Conservation (phyloP, 2,329 filamentous ascomycete species). For the Colletotrichum falcatum region DNA sequence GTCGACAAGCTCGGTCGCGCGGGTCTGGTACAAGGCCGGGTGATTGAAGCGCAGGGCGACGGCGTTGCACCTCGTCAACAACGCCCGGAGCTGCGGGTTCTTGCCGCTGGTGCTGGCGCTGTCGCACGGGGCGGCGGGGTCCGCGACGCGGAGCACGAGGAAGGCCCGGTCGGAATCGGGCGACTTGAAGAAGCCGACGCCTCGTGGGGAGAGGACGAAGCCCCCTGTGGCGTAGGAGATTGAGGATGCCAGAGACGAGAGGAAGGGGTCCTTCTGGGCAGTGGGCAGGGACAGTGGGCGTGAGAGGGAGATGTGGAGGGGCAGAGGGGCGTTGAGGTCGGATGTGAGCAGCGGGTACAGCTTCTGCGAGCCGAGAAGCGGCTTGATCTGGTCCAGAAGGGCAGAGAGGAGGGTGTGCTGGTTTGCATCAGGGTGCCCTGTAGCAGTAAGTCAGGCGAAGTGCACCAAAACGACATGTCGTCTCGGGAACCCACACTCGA, state of each 20-base stretch:
- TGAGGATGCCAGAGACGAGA: slow-evolving; percentile 62
- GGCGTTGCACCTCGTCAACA: slow-evolving; percentile 77
- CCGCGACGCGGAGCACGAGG: slow-evolving; percentile 77
- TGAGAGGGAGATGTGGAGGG: slow-evolving; percentile 92
- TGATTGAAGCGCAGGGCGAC: slow-evolving; percentile 71
- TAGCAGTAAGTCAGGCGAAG: slow-evolving; percentile 18
- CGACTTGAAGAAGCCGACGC: slow-evolving; percentile 63
- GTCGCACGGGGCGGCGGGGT: slow-evolving; percentile 4
- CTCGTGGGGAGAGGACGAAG: slow-evolving; percentile 55
- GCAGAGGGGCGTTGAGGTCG: slow-evolving; percentile 80
- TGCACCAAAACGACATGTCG: slow-evolving; percentile 1
- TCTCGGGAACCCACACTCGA: slow-evolving; percentile 80
- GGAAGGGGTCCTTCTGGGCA: slow-evolving; percentile 77
- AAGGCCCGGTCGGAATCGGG: slow-evolving; percentile 81
- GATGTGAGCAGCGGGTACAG: slow-evolving; percentile 80
- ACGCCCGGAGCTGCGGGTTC: slow-evolving; percentile 67
- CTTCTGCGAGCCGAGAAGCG: slow-evolving; percentile 49
- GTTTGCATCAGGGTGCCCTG: slow-evolving; percentile 66
- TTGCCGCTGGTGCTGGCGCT: slow-evolving; percentile 46
- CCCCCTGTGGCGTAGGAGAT: slow-evolving; percentile 52
- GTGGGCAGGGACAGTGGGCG: slow-evolving; percentile 81
- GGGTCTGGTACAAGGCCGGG: slow-evolving; percentile 73
- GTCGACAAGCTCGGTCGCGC: slow-evolving; percentile 43
- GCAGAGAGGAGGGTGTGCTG: slow-evolving; percentile 61
- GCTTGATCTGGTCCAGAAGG: slow-evolving; percentile 55